Conservation (phyloP, 495 filamentous ascomycete species). For the Lasiosphaeria miniovina region DNA sequence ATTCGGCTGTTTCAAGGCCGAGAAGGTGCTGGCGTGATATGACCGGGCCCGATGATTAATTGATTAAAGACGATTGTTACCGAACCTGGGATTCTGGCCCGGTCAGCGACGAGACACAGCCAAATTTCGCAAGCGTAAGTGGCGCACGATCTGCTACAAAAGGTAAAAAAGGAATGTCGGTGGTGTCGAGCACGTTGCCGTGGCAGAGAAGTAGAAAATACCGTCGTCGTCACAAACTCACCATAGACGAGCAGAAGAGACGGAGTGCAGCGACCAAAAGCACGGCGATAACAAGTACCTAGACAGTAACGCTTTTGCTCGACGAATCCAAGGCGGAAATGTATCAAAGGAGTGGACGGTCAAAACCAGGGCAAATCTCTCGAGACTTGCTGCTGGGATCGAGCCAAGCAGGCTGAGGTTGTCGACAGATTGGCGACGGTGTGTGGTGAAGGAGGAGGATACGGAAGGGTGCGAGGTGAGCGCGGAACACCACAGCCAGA, state of each 20-base stretch:
- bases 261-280: conserved; percentile 19
- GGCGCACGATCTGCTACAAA: too few species aligned
- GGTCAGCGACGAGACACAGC: conserved; percentile 16
- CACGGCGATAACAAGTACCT: conserved; percentile 19
- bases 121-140: too few species aligned
- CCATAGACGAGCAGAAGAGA: conserved; percentile 17
- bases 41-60: conserved; percentile 22
- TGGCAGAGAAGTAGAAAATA: too few species aligned
- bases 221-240: conserved; percentile 11
- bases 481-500: conserved; percentile 15
- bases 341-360: conserved; percentile 51
- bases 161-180: too few species aligned
- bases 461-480: conserved; percentile 18
- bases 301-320: conserved; percentile 22
- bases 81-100: conserved; percentile 11
- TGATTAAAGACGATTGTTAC: conserved; percentile 28
- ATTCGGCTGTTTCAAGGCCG: conserved; percentile 6
- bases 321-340: conserved; percentile 26
- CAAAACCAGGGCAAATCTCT: conserved; percentile 50
- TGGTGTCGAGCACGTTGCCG: too few species aligned
- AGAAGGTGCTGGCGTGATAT: conserved; percentile 5
- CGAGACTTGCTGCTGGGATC: conserved; percentile 47
- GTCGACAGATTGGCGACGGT: conserved; percentile 26
- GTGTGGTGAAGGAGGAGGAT: conserved; percentile 18
- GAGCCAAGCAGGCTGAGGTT: conserved; percentile 37